Conservation (phyloP, 176 grass and related monocot genomes). For the Guadua angustifolia region DNA sequence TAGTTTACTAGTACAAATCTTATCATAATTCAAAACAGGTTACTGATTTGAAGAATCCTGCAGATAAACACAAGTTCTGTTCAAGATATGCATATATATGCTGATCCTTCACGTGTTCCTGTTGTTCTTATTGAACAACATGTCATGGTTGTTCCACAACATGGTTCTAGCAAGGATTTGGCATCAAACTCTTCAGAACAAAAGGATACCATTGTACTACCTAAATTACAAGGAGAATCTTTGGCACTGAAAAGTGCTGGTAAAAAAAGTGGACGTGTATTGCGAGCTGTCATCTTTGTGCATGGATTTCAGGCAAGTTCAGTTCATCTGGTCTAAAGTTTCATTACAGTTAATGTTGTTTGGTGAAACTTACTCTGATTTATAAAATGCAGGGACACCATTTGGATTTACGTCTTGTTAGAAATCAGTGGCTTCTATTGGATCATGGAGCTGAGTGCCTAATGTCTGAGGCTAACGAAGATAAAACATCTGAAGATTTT, state of each 20-base stretch:
- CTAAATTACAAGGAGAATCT: constrained; percentile 58
- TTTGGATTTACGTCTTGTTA: constrained; percentile 91
- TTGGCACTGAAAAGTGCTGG: constrained; percentile 47
- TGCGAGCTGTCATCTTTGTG: constrained; percentile 89
- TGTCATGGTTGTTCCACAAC: constrained; percentile 88
- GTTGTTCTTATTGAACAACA: constrained; percentile 96
- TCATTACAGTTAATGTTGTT: constrained; percentile 28
- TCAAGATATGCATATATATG: constrained; percentile 97
- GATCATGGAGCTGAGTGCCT: constrained; percentile 96
- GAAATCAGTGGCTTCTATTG: constrained; percentile 94
- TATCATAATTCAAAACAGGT: not conserved
- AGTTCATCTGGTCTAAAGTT: constrained; percentile 20
- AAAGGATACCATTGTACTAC: constrained; percentile 67
- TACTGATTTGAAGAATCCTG: constrained; percentile 45
- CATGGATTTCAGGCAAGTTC: constrained; percentile 94
- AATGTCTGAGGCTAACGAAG: constrained; percentile 98
- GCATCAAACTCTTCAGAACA: constrained; percentile 49
- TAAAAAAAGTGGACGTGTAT: constrained; percentile 69
- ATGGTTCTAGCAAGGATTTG: constrained; percentile 62
- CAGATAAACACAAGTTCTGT: constrained; percentile 83
- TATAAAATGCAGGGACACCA: constrained; percentile 75
- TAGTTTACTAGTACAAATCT: not conserved
- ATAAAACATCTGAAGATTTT: constrained; percentile 91
- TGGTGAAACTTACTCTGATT: constrained; percentile 32
- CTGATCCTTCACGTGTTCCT: constrained; percentile 85